These are phyloP conservation scores for Solanum chiquidenum DNA, from an alignment of 257 asterid species.

Conservation along the genomic window DNA sequence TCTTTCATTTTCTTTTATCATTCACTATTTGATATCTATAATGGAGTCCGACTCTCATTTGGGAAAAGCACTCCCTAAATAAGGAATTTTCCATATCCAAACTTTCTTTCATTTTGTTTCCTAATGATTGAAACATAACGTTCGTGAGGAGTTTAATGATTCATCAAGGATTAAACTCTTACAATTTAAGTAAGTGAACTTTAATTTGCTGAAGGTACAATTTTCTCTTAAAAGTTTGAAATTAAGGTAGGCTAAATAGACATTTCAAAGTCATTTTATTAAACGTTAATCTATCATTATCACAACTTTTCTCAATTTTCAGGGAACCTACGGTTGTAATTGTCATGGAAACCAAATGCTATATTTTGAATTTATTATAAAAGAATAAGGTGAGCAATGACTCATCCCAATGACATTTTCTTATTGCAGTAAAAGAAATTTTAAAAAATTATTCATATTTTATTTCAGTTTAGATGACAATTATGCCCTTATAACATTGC, in stretches of 20 bases:
- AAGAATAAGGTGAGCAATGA: background rate
- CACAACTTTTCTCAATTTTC: background rate
- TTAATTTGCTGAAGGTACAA: background rate
- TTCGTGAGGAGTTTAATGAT: background rate
- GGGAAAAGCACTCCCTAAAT: background rate
- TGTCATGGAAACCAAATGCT: background rate
- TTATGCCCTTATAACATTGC: background rate
- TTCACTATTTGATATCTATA: too few species aligned
- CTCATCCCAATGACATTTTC: background rate
- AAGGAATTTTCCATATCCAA: background rate
- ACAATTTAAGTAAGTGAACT: background rate
- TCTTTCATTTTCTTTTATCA: background rate
- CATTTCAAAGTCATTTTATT: background rate
- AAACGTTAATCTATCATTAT: slow-evolving; percentile 1
- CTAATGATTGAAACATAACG: background rate
- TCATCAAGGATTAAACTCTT: background rate
- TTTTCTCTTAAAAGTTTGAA: background rate
- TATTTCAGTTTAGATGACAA: background rate
- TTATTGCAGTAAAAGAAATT: background rate
- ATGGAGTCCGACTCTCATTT: background rate
- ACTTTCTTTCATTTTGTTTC: background rate
- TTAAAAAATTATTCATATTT: background rate
- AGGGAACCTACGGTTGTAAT: background rate
- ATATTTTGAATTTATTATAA: background rate
- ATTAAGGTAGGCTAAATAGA: background rate